Conservation (phyloP, 2,329 filamentous ascomycete genomes). For the Pseudocercospora fijiensis region DNA sequence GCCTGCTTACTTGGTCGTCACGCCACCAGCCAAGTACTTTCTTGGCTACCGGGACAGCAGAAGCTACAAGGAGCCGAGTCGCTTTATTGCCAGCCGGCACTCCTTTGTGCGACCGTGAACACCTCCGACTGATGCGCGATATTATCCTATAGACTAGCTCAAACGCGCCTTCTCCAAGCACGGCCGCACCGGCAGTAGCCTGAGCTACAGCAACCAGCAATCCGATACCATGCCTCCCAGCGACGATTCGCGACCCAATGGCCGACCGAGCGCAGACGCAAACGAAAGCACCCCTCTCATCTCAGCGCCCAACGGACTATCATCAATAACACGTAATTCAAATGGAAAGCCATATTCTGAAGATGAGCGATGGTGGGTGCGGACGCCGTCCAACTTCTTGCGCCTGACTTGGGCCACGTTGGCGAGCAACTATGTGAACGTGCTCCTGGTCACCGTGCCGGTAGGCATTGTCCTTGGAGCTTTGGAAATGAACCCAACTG, state of each 20-base stretch:
- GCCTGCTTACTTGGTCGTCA: background rate
- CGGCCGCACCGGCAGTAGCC: conserved; percentile 28
- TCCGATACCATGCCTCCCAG: conserved; percentile 19
- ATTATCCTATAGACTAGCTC: conserved; percentile 15
- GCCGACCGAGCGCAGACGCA: conserved; percentile 19
- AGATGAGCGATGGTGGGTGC: conserved; percentile 26
- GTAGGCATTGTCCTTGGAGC: conserved; percentile 68
- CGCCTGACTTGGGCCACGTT: conserved; percentile 44
- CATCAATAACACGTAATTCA: conserved; percentile 13
- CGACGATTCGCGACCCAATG: conserved; percentile 22
- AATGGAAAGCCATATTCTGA: conserved; percentile 20
- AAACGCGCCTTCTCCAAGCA: conserved; percentile 29
- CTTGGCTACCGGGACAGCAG: background rate
- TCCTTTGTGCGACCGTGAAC: background rate
- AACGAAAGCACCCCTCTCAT: conserved; percentile 36
- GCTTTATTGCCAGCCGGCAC: conserved; percentile 2
- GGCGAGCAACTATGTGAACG: conserved; percentile 61
- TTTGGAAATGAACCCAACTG: conserved; percentile 62
- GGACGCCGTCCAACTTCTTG: conserved; percentile 26
- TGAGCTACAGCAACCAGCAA: conserved; percentile 17
- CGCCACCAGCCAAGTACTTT: background rate
- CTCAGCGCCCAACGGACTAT: conserved; percentile 23
- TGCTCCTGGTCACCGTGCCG: conserved; percentile 71
- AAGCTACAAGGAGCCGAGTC: background rate
- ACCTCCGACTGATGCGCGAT: conserved; percentile 5